Base-by-base conservation (phyloP, 441 rosid genomes). In the Jatropha podagrica region DNA sequence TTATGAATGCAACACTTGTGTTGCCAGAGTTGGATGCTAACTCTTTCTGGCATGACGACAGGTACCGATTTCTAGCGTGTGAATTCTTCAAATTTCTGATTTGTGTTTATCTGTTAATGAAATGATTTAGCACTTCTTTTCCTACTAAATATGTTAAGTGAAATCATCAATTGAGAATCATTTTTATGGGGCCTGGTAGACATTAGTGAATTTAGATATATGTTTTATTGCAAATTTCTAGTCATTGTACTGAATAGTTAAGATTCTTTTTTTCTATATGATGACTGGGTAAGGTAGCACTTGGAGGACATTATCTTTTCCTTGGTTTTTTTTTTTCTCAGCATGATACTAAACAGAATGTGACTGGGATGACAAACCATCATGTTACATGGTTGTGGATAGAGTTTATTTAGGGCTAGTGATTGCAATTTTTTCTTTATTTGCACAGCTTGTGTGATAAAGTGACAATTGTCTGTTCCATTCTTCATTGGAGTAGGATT, bases 21-120 rank as follows among this genome's bases (percentile, higher is more conserved):
- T 80, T 96, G 69, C 99, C 99, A 51, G 99, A 94, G 82, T 79
- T 94, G 85, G 97, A 96, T 80, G 97, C 98, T 68, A 96, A 94
- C 88, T 92, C 98, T 74, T 96, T 94, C 82, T 96, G 99, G 99
- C 99, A 86, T 77, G 99, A 96, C 81, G 95, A 89, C 82, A 96
- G 95, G 98, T 96, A 87, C 69, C 49, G 73, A 56, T 46, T 73
- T 72, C 69, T 38, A 51, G 14, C 65, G 38, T 3, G 20, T 44
- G 32, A 27, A 2, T 78, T 72, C 52, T 10, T 61, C 20, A 76
- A 38, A 51, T 59, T 65, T 23, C 73, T 56, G 18, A 40, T 5
- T 44, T 68, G 20, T 55, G 23, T 55, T 13, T 63, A 38, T 63
- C 7, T 54, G 18, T 42, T 55, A 52, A 8, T 46, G 4, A 17